Conservation (phyloP, 2,329 filamentous ascomycete species). For the Purpureocillium takamizusanense region DNA sequence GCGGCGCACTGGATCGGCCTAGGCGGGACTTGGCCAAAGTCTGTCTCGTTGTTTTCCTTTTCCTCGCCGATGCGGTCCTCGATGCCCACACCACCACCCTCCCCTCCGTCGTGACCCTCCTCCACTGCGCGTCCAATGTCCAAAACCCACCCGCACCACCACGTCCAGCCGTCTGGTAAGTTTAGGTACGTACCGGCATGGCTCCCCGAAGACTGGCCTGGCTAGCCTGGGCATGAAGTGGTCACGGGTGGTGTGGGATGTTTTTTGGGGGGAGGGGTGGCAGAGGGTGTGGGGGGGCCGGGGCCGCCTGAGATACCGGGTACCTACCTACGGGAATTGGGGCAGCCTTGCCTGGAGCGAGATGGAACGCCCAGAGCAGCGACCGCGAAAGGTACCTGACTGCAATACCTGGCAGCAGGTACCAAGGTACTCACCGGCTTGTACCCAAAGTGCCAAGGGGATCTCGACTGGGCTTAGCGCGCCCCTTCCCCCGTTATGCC, state of each 20-base stretch:
- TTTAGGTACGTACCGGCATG: neutral
- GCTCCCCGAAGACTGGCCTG: too few relatives aligned
- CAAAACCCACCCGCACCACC: neutral
- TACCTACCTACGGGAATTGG: too few relatives aligned
- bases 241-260: too few relatives aligned
- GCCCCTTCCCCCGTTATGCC: conserved; percentile 1
- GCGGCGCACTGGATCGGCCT: too few relatives aligned
- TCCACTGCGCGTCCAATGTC: neutral
- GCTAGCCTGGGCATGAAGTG: too few relatives aligned
- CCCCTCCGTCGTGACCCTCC: neutral
- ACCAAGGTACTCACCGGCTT: conserved; percentile 1
- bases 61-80: neutral
- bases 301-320: too few relatives aligned
- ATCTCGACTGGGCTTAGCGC: neutral
- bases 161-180: conserved; percentile 4
- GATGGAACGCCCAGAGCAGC: too few relatives aligned
- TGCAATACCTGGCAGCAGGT: neutral
- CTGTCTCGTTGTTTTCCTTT: neutral
- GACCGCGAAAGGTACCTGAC: neutral
- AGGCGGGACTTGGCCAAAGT: too few relatives aligned
- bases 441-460: neutral
- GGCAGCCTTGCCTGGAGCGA: too few relatives aligned
- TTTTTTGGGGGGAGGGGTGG: too few relatives aligned
- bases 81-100: neutral
- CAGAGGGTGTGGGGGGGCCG: too few relatives aligned